Evolutionary conservation across 805 yeast species (phyloP).

Genomic region (Zygosaccharomyces kombuchaensis): DNA sequence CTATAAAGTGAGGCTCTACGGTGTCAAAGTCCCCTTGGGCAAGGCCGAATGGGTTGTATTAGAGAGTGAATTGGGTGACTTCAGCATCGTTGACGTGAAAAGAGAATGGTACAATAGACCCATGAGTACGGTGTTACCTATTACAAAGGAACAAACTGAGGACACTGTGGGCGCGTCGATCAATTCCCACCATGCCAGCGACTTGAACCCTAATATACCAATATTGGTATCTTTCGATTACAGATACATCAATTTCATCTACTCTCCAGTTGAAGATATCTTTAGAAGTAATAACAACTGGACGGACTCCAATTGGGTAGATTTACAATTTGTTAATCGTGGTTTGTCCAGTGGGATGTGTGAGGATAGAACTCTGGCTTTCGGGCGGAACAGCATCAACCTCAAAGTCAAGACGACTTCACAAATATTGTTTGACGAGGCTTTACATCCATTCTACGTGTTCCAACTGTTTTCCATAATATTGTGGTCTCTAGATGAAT

Average conservation of each 20-base stretch:
- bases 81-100: slow-evolving; percentile 53
- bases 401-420: slow-evolving; percentile 65
- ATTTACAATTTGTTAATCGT: slow-evolving; percentile 45
- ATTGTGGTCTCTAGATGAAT: slow-evolving; percentile 88
- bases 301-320: slow-evolving; percentile 78
- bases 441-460: slow-evolving; percentile 90
- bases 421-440: slow-evolving; percentile 75
- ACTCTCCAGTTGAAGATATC: slow-evolving; percentile 82
- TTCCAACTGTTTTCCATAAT: slow-evolving; percentile 91
- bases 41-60: slow-evolving; percentile 88
- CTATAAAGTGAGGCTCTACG: slow-evolving; percentile 62
- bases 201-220: slow-evolving; percentile 49
- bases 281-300: slow-evolving; percentile 81
- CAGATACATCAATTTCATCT: slow-evolving; percentile 76
- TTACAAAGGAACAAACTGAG: slow-evolving; percentile 26
- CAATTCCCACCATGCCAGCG: slow-evolving; percentile 26
- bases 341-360: slow-evolving; percentile 71
- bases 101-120: slow-evolving; percentile 65
- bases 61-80: slow-evolving; percentile 90
- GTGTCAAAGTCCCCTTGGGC: slow-evolving; percentile 64
- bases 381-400: slow-evolving; percentile 72
- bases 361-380: slow-evolving; percentile 66
- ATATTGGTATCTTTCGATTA: slow-evolving; percentile 68
- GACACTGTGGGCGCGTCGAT: slow-evolving; percentile 26
- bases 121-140: slow-evolving; percentile 58